Conservation (phyloP, 2,329 filamentous ascomycete genomes). For the Chaetomiaceae sp. region DNA sequence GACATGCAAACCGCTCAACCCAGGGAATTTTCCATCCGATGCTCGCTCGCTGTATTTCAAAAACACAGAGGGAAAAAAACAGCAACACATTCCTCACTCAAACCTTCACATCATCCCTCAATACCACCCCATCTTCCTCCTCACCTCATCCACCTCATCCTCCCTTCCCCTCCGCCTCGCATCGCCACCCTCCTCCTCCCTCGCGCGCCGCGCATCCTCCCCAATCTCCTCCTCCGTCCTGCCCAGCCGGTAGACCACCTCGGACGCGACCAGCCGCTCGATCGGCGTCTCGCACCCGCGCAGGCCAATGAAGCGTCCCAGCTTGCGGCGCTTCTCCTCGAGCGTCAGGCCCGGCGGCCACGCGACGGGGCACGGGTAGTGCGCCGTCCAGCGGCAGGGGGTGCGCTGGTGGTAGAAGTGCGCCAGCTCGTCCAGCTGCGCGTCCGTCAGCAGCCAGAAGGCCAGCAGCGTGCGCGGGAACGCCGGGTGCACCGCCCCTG, state of each 20-base stretch:
- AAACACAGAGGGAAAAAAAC: neutral
- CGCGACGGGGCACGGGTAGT: conserved; percentile 63
- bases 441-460: conserved; percentile 68
- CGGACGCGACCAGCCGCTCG: neutral
- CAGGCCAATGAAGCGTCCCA: conserved; percentile 69
- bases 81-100: neutral
- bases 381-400: conserved; percentile 45
- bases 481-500: conserved; percentile 55
- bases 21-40: too few relatives aligned
- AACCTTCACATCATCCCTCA: neutral
- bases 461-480: conserved; percentile 63
- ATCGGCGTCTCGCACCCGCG: conserved; percentile 44
- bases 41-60: neutral
- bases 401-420: conserved; percentile 67
- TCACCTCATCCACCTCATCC: conserved; percentile 42
- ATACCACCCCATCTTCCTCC: conserved; percentile 37
- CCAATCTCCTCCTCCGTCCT: conserved; percentile 44
- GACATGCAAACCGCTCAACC: too few relatives aligned
- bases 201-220: conserved; percentile 37
- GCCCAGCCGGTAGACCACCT: conserved; percentile 14
- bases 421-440: conserved; percentile 63
- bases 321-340: conserved; percentile 64
- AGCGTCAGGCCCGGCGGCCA: conserved; percentile 51
- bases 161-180: conserved; percentile 20
- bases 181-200: conserved; percentile 29